Conservation (phyloP, 1,284 basidiomycete genomes). For the Boletus semigastroideus region DNA sequence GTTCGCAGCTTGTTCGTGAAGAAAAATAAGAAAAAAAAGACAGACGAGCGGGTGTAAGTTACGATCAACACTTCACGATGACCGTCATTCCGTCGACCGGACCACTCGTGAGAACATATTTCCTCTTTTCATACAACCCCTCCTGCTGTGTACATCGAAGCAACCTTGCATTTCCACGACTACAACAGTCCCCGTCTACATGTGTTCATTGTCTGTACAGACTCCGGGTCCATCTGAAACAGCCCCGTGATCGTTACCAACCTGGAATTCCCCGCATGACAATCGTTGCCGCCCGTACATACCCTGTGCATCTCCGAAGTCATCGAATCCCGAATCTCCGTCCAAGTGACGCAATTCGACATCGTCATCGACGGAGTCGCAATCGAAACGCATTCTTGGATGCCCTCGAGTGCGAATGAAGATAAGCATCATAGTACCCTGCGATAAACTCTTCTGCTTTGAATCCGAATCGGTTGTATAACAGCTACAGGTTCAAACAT, state of each 20-base stretch:
- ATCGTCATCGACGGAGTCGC: constrained; percentile 39
- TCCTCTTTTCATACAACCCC: not conserved
- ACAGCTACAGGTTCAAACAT: constrained; percentile 44
- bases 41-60: not conserved
- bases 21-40: not conserved
- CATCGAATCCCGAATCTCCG: not conserved
- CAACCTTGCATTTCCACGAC: too few species aligned
- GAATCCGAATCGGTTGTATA: constrained; percentile 82
- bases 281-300: too few species aligned
- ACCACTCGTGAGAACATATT: not conserved
- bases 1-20: constrained; percentile 27
- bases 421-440: constrained; percentile 75
- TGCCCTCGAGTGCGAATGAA: constrained; percentile 59
- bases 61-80: not conserved
- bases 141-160: not conserved
- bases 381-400: constrained; percentile 78
- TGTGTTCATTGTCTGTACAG: too few species aligned
- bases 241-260: too few species aligned
- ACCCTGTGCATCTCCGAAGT: too few species aligned
- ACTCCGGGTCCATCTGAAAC: too few species aligned
- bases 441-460: constrained; percentile 80
- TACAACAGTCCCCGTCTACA: too few species aligned
- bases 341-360: not conserved
- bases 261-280: too few species aligned
- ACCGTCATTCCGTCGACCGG: not conserved